Base-by-base conservation (phyloP, 768 basidiomycete genomes). In the Boletellus sp. region DNA sequence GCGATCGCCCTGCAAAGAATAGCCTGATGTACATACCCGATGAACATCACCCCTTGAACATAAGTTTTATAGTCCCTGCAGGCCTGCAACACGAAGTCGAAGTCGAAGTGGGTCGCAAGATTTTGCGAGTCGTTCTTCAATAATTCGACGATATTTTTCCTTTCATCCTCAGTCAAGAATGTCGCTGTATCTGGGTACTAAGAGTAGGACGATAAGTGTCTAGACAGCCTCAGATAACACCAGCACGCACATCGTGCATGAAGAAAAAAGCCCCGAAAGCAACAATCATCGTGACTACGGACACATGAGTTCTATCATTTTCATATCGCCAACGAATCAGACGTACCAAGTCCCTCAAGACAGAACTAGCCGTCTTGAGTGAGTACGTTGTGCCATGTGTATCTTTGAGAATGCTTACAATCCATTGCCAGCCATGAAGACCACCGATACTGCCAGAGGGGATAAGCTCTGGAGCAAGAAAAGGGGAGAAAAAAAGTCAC, bases 351-450 rank as follows among this genome's bases (percentile, higher is more conserved):
- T 11, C 47, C 39, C 41, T 48, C 39, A 16, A 48, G 39, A 24
- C 47, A 48, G 23, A 48, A 48, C 47, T 48, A 16, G 13, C 24
- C 37, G 20, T n/a, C 31, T 10, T 13, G 4, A 39, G 32, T 34
- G 20, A 41, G 38, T 41, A 3, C 7, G 7, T 13, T 19, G 22
- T 1, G 4, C 7, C 11, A 33, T 22, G 17, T 9, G 4, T 17
- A 13, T 15, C 1, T 20, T 41, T 13, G 20, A 23, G 17, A 41
- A 13, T 4, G 16, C 38, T 48, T 41, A 48, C 47, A n/a, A 48
- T 48, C 47, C 47, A 48, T 8, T 48, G 47, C 47, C 47, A 48
- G 5, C 47, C 47, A 34, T 15, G 47, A 41, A 48, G 32, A 23
- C 47, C 47, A 23, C 38, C 39, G 8, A 48, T 48, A n/a, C n/a